Conservation (phyloP, 1,284 basidiomycete genomes). For the Sanghuangporus baumii region DNA sequence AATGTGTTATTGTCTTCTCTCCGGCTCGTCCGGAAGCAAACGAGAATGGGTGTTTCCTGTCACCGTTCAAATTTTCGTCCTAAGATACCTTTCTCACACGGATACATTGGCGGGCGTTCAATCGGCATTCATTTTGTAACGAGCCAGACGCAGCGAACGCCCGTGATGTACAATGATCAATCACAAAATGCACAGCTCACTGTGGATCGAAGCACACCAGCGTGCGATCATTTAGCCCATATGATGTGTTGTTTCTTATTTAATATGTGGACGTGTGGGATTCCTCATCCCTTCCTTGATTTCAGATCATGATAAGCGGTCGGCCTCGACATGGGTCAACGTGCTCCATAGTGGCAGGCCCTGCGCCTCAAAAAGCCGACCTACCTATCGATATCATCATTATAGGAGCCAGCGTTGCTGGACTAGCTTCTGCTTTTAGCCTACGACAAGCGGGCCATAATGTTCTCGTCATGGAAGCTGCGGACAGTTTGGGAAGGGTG, state of each 20-base stretch:
- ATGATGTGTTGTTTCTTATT: not conserved
- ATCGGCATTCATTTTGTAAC: not conserved
- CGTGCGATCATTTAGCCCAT: not conserved
- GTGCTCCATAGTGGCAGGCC: not conserved
- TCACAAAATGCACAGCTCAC: not conserved
- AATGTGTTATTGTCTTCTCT: not conserved
- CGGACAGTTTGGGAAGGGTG: conserved; percentile 30
- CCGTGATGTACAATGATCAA: not conserved
- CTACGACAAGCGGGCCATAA: conserved; percentile 44
- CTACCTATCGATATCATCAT: conserved; percentile 20
- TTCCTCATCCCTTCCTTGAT: not conserved
- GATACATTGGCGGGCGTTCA: not conserved
- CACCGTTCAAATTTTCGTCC: not conserved
- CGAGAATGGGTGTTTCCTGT: not conserved
- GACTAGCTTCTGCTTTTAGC: conserved; percentile 46
- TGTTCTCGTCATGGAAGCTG: conserved; percentile 46
- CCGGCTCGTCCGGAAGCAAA: not conserved
- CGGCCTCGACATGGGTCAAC: not conserved
- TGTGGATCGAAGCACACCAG: not conserved
- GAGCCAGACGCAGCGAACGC: no score
- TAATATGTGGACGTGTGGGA: not conserved
- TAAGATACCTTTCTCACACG: not conserved
- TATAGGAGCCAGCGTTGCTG: conserved; percentile 27
- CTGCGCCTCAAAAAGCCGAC: not conserved
- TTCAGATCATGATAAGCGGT: not conserved